A percentile compares a stretch with the other conserved stretches of the same genome.
These are phyloP conservation scores for Colletotrichum viniferum DNA, from an alignment of 2,329 filamentous ascomycete genomes.

Conservation along the genomic window DNA sequence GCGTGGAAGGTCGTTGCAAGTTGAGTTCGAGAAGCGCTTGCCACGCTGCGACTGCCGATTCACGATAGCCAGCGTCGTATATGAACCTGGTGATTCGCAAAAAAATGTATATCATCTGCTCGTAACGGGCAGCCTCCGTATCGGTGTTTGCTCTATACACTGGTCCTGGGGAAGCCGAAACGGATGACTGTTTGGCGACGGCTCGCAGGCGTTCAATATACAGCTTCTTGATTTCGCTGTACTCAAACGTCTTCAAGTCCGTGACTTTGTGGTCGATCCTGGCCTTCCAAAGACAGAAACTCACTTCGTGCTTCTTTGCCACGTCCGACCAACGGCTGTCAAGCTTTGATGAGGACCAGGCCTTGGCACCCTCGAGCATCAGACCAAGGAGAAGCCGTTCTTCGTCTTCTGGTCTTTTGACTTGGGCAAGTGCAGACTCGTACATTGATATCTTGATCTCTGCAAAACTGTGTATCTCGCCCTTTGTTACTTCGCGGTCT, in stretches of 20 bases:
- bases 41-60: slow-evolving; percentile 81
- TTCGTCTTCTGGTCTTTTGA: slow-evolving; percentile 48
- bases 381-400: slow-evolving; percentile 69
- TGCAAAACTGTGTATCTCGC: slow-evolving; percentile 71
- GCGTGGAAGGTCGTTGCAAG: slow-evolving; percentile 57
- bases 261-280: slow-evolving; percentile 78
- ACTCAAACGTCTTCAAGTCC: slow-evolving; percentile 68
- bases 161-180: slow-evolving; percentile 7
- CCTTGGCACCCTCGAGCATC: slow-evolving; percentile 73
- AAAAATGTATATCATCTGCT: slow-evolving; percentile 70
- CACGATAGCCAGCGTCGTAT: slow-evolving; percentile 77
- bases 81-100: slow-evolving; percentile 77
- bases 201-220: slow-evolving; percentile 57
- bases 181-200: not conserved
- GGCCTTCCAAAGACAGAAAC: slow-evolving; percentile 72
- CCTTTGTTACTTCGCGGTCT: slow-evolving; percentile 52
- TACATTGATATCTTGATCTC: slow-evolving; percentile 83
- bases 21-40: slow-evolving; percentile 79
- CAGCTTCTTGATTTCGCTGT: slow-evolving; percentile 65
- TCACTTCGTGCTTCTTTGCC: slow-evolving; percentile 58
- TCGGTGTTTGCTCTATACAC: not conserved
- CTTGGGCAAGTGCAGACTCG: slow-evolving; percentile 73
- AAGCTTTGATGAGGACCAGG: slow-evolving; percentile 60
- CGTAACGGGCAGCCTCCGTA: slow-evolving; percentile 26
- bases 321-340: slow-evolving; percentile 32